Evolutionary conservation across 352 stramenopile species (phyloP).

Genomic region (Phytopythium sindhum): DNA sequence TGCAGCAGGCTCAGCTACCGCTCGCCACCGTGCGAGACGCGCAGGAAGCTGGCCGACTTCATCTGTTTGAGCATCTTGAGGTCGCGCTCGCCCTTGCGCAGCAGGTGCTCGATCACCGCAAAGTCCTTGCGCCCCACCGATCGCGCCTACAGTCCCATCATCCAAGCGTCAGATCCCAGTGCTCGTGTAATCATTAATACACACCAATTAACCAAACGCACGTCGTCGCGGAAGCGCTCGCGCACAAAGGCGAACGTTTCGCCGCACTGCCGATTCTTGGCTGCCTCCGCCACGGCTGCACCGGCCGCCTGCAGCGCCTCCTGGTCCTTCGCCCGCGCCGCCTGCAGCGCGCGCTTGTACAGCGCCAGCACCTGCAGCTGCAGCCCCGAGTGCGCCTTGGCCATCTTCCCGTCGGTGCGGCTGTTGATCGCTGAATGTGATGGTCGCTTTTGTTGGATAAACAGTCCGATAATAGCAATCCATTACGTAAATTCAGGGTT

Average conservation of each 20-base stretch:
- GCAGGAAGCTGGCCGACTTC: slow-evolving; percentile 57
- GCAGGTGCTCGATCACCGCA: slow-evolving; percentile 77
- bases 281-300: background rate
- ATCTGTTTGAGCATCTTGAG: slow-evolving; percentile 75
- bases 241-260: slow-evolving; percentile 55
- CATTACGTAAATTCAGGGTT: background rate
- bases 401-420: background rate
- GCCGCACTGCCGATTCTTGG: background rate
- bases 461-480: background rate
- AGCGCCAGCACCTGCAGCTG: slow-evolving; percentile 76
- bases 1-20: background rate
- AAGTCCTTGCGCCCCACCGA: slow-evolving; percentile 74
- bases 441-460: background rate
- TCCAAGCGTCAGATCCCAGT: background rate
- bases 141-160: slow-evolving; percentile 21
- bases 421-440: background rate
- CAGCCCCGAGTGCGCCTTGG: slow-evolving; percentile 59
- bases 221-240: slow-evolving; percentile 73
- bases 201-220: slow-evolving; percentile 18
- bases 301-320: slow-evolving; percentile 11
- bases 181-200: background rate
- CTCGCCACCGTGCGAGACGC: slow-evolving; percentile 24
- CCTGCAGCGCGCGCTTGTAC: slow-evolving; percentile 59
- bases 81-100: slow-evolving; percentile 82
- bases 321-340: slow-evolving; percentile 56